These are phyloP conservation scores for Cladorrhinum sp. DNA, from an alignment of 2,329 filamentous ascomycete species.

Conservation along the genomic window DNA sequence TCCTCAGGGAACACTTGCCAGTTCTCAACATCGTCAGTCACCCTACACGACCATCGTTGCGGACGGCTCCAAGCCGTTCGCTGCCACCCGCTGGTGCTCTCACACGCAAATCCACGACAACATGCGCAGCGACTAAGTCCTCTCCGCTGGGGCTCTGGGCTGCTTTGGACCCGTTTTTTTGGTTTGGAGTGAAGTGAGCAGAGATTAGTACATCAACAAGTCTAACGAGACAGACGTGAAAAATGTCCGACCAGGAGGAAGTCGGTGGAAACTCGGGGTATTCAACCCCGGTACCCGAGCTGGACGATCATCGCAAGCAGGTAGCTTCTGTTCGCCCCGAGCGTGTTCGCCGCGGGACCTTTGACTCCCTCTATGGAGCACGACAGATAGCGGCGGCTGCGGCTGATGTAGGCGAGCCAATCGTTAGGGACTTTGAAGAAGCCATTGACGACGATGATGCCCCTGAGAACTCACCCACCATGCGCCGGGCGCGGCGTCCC, in stretches of 20 bases:
- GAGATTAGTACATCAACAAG: neutral
- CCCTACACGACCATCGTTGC: constrained; percentile 24
- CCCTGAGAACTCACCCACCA: constrained; percentile 42
- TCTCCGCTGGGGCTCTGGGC: constrained; percentile 23
- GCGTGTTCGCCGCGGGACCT: constrained; percentile 66
- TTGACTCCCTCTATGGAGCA: constrained; percentile 65
- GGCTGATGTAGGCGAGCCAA: constrained; percentile 38
- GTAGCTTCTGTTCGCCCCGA: constrained; percentile 57
- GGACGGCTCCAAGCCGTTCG: constrained; percentile 35
- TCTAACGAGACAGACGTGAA: constrained; percentile 34
- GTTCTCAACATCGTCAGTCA: constrained; percentile 14
- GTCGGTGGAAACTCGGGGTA: constrained; percentile 59
- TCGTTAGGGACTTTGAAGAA: constrained; percentile 80
- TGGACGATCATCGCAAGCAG: constrained; percentile 84
- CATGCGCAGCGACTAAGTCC: constrained; percentile 28
- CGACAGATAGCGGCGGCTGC: constrained; percentile 43
- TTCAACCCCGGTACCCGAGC: constrained; percentile 71
- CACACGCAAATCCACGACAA: constrained; percentile 23
- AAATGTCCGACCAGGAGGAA: constrained; percentile 69
- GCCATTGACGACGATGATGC: constrained; percentile 76
- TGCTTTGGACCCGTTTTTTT: constrained; percentile 19
- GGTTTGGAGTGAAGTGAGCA: neutral
- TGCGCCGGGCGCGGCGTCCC: constrained; percentile 50
- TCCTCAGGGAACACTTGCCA: constrained; percentile 7
- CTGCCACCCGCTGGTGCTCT: constrained; percentile 34